Percentiles rank a stretch among this genome's conserved stretches.
phyloP scores from a whole-genome alignment of 1,284 basidiomycete species.

The Sphagnurus paluster region DNA sequence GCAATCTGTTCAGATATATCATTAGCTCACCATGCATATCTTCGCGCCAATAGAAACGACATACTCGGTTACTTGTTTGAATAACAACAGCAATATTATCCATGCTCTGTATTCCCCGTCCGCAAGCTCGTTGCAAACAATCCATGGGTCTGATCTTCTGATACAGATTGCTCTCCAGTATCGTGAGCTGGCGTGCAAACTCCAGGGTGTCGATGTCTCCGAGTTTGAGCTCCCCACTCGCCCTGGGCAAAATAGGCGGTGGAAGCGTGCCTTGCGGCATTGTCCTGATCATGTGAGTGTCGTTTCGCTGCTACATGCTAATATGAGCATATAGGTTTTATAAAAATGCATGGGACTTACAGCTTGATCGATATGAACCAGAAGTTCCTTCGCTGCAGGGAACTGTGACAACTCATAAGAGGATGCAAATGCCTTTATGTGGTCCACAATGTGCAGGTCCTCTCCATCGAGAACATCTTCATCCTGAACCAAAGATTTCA shows the following conservation, averaged over 20 bases:
- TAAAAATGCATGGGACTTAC: constrained; percentile 38
- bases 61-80: constrained; percentile 88
- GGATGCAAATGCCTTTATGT: constrained; percentile 76
- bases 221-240: constrained; percentile 76
- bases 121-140: constrained; percentile 81
- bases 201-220: constrained; percentile 91
- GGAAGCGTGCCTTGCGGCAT: constrained; percentile 63
- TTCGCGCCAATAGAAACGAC: constrained; percentile 20
- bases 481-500: constrained; percentile 81
- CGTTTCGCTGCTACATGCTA: constrained; percentile 51
- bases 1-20: constrained; percentile 61
- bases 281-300: constrained; percentile 51
- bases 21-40: neutral
- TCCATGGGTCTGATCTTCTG: constrained; percentile 90
- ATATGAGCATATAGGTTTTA: constrained; percentile 3
- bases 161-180: constrained; percentile 90
- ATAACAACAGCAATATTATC: constrained; percentile 91
- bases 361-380: constrained; percentile 72
- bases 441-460: constrained; percentile 74
- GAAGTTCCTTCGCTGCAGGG: constrained; percentile 72
- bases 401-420: constrained; percentile 64
- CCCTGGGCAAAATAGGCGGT: constrained; percentile 76
- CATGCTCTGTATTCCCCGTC: constrained; percentile 69
- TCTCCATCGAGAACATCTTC: constrained; percentile 82
- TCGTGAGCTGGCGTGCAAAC: constrained; percentile 92